Evolutionary conservation across 2,329 filamentous ascomycete genomes (phyloP), one percentile per base, ranked within the genome.

Genomic region (Colletotrichum sp.): DNA sequence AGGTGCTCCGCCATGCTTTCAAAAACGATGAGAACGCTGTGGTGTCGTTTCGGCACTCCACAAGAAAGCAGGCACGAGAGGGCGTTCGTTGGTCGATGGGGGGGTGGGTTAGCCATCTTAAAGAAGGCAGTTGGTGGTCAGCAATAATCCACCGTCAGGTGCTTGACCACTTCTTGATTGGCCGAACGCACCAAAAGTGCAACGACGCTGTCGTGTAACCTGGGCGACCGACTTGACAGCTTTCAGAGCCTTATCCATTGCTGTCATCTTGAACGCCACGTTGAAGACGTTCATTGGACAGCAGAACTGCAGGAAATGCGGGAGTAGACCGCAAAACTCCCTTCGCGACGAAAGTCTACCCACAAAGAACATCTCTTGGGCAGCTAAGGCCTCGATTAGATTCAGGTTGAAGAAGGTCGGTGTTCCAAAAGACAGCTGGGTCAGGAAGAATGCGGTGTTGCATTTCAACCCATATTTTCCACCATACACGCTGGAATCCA

Each of bases 211-310:
- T 49, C 39, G 9, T 49, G 9, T n/a, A 49, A 49, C 15, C 36
- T 39, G 1, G 39, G 0, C 16, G 0, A n/a, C 39, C n/a, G 0
- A 12, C 1, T 4, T 49, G 19, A 19, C 5, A n/a, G 3, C 9
- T 5, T 19, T 1, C 39, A 13, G 5, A 49, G 44, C 44, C 44
- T 1, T 6, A 2, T 12, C 19, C 2, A 12, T 49, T 49, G 19
- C 44, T n/a, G 0, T 22, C 9, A 4, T 22, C 19, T 13, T 3
- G 19, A 4, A 13, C 44, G 44, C 19, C 44, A 49, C 19, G 6
- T 49, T 6, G 19, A 19, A 49, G 19, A 19, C 3, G 9, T 49
- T 9, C 19, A 49, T 44, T 19, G 36, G 36, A 1, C 16, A 0
- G n/a, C n/a, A n/a, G n/a, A n/a, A n/a, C 39, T 44, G 39, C 19